Evolutionary conservation across 257 asterid genomes (phyloP), one percentile per base, ranked within the genome.

Genomic region (Asclepias syriaca): DNA sequence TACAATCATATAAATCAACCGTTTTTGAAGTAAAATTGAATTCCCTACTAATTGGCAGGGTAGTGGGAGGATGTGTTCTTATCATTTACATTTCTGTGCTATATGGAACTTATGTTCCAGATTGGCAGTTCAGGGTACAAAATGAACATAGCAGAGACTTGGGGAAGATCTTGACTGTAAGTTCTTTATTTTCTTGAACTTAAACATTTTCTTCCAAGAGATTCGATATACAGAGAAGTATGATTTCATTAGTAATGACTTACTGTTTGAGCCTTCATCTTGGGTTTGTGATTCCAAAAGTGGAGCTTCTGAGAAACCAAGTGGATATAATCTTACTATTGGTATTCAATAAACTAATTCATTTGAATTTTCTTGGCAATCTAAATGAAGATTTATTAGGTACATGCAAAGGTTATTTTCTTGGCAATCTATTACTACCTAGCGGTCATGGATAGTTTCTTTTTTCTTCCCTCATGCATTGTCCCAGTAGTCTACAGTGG

Each of bases 91-190:
- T 88, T 73, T 82, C 91, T 10, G 77, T 85, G 50, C 76, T 88
- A 12, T 86, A 87, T 19, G 90, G 91, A 70, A 78, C 85, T 50
- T 81, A 80, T 76, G 95, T 90, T 77, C 93, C 93, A 32, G 87
- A 87, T 78, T 90, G 97, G 97, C 87, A 87, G 11, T 90, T 85
- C 76, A 77, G 60, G 24, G 89, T 81, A 80, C 79, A 78, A 34
- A 78, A 85, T 81, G 65, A 78, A 14, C 85, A 84, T 49, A 85
- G 89, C 72, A 67, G 75, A 45, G 83, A 83, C 78, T 89, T 84
- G 66, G 91, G 93, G 49, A 85, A 80, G 78, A 53, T 72, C 72
- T 56, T 89, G 45, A 82, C 86, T 10, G 96, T 89, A 80, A 77
- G 94, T 70, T 43, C 75, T 22, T 39, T 51, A 4, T 24, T 21